These are phyloP conservation scores for Rozella allomycis DNA, from an alignment of 371 early-diverging fungal species.

Conservation along the genomic window DNA sequence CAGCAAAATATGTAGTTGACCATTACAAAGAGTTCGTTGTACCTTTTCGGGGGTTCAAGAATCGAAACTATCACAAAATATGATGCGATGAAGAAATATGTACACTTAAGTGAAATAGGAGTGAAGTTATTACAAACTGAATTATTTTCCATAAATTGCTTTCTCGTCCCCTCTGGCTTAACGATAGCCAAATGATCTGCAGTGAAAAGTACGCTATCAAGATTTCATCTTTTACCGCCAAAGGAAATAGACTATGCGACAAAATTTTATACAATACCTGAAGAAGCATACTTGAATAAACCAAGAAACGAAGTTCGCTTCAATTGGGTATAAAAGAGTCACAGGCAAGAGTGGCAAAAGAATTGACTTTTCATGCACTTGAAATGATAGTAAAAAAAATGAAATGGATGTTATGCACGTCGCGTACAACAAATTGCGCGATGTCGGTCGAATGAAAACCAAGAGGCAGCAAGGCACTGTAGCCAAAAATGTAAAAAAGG, in stretches of 20 bases:
- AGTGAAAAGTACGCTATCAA: slow-evolving; percentile 36
- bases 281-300: slow-evolving; percentile 65
- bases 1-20: too few relatives aligned
- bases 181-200: slow-evolving; percentile 41
- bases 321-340: slow-evolving; percentile 33
- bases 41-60: too few relatives aligned
- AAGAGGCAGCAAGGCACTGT: slow-evolving; percentile 43
- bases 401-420: slow-evolving; percentile 47
- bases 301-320: slow-evolving; percentile 19
- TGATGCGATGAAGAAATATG: too few relatives aligned
- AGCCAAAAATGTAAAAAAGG: slow-evolving; percentile 36
- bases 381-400: slow-evolving; percentile 84
- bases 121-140: too few relatives aligned
- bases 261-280: slow-evolving; percentile 17
- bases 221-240: slow-evolving; percentile 48
- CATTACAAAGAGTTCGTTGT: too few relatives aligned
- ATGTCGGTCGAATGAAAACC: slow-evolving; percentile 15
- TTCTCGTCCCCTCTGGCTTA: too few relatives aligned
- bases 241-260: slow-evolving; percentile 53
- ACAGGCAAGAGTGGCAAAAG: slow-evolving; percentile 57
- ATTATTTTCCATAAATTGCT: too few relatives aligned
- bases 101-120: too few relatives aligned
- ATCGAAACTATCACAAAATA: too few relatives aligned
- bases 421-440: slow-evolving; percentile 33
- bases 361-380: slow-evolving; percentile 91